phyloP scores from a whole-genome alignment of 2,329 filamentous ascomycete species.

The Colletotrichum sp. region DNA sequence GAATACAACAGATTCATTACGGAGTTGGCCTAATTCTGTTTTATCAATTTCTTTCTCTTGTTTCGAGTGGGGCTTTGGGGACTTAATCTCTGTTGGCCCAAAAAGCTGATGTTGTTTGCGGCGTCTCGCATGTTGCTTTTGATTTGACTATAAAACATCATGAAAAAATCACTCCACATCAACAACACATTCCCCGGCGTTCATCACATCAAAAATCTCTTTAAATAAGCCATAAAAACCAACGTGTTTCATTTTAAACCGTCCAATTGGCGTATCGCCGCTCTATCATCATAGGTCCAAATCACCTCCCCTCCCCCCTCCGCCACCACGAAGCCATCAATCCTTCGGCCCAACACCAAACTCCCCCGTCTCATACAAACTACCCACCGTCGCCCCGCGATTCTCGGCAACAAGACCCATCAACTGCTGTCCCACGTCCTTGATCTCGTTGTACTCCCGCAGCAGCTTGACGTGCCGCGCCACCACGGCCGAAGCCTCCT shows the following conservation, averaged over 20 bases:
- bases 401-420: slow-evolving; percentile 43
- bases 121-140: too few species aligned
- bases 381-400: slow-evolving; percentile 31
- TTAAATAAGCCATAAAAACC: fast-evolving
- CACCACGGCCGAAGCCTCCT: slow-evolving; percentile 2
- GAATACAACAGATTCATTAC: neutral
- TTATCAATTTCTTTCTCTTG: fast-evolving
- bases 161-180: neutral
- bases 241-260: fast-evolving
- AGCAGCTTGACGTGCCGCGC: slow-evolving; percentile 23
- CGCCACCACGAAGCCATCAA: neutral
- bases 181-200: fast-evolving
- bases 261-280: fast-evolving
- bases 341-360: slow-evolving; percentile 34
- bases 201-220: neutral
- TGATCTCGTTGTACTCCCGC: slow-evolving; percentile 41
- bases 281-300: neutral
- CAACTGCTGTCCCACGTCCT: slow-evolving; percentile 41
- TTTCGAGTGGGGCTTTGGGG: too few species aligned
- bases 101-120: too few species aligned
- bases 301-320: too few species aligned
- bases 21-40: neutral
- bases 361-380: slow-evolving; percentile 31
- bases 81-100: too few species aligned
- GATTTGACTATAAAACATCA: too few species aligned